These are phyloP conservation scores for Ascochyta lentis DNA, from an alignment of 2,329 filamentous ascomycete genomes.

Conservation along the genomic window DNA sequence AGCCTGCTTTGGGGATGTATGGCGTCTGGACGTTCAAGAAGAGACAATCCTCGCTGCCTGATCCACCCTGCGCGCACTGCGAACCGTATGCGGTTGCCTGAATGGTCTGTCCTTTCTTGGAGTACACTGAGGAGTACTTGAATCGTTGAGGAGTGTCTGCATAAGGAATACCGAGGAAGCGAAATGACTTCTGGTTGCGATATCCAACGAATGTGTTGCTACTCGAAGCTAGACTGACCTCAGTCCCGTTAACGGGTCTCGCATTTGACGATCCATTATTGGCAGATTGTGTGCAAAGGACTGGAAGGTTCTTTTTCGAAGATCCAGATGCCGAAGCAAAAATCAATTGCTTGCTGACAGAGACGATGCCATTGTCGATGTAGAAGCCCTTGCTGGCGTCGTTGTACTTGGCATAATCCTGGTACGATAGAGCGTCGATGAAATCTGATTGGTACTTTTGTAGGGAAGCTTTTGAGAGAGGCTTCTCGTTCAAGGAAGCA, in stretches of 20 bases:
- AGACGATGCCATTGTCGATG: slow-evolving; percentile 52
- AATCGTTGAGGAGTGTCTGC: slow-evolving; percentile 53
- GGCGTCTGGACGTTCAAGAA: slow-evolving; percentile 39
- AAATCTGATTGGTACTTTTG: slow-evolving; percentile 56
- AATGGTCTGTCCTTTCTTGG: slow-evolving; percentile 53
- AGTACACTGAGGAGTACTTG: slow-evolving; percentile 57
- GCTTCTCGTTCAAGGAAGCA: slow-evolving; percentile 55
- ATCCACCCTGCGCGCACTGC: slow-evolving; percentile 52
- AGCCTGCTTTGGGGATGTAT: slow-evolving; percentile 47
- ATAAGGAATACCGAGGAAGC: slow-evolving; percentile 57
- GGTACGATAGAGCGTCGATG: slow-evolving; percentile 54
- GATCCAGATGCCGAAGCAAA: slow-evolving; percentile 39
- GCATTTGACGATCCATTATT: slow-evolving; percentile 44
- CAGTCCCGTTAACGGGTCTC: slow-evolving; percentile 31
- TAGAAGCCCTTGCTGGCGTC: slow-evolving; percentile 51
- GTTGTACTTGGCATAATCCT: slow-evolving; percentile 51
- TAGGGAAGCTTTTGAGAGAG: slow-evolving; percentile 53
- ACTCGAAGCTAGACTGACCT: slow-evolving; percentile 50
- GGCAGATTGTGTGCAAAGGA: slow-evolving; percentile 60
- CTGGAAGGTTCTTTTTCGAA: slow-evolving; percentile 48
- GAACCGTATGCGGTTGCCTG: slow-evolving; percentile 55
- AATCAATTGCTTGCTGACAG: slow-evolving; percentile 45
- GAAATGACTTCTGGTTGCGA: slow-evolving; percentile 59
- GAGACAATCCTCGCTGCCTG: slow-evolving; percentile 44
- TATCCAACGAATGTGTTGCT: slow-evolving; percentile 59